These are phyloP conservation scores for Pisolithus microcarpus DNA, from an alignment of 768 basidiomycete genomes.

Conservation along the genomic window DNA sequence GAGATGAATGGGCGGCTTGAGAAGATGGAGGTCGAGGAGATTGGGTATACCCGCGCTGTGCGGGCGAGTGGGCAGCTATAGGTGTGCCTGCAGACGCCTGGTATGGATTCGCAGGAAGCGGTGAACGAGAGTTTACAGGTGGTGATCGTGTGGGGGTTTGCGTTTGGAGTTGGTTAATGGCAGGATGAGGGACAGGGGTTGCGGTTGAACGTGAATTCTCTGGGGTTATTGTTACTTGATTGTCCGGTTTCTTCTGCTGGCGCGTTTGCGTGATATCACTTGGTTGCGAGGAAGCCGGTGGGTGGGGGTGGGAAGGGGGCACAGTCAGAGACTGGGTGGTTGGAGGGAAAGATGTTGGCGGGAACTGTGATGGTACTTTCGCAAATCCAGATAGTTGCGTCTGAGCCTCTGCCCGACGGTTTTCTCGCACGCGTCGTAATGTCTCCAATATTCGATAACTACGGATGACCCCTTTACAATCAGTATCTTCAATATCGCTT, in stretches of 20 bases:
- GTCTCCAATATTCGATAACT: constrained; percentile 59
- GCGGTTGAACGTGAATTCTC: constrained; percentile 24
- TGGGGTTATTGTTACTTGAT: constrained; percentile 17
- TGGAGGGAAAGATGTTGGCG: constrained; percentile 24
- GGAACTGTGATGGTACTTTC: constrained; percentile 24
- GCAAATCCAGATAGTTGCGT: constrained; percentile 21
- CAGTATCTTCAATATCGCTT: background rate
- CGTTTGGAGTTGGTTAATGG: constrained; percentile 28
- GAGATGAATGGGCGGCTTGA: constrained; percentile 25
- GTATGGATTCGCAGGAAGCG: constrained; percentile 15
- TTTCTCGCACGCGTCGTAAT: constrained; percentile 27
- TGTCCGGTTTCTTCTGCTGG: constrained; percentile 22
- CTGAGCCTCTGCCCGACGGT: constrained; percentile 19
- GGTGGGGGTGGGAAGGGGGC: constrained; percentile 25
- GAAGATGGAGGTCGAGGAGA: constrained; percentile 29
- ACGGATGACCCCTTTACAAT: background rate
- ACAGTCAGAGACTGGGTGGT: constrained; percentile 30
- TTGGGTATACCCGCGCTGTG: constrained; percentile 29
- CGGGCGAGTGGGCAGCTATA: constrained; percentile 21
- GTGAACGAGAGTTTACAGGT: constrained; percentile 23
- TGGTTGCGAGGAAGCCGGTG: constrained; percentile 26
- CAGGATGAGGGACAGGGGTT: constrained; percentile 26
- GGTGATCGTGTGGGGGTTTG: constrained; percentile 24
- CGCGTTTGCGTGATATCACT: constrained; percentile 19
- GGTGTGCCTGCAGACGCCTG: constrained; percentile 14